phyloP scores from a whole-genome alignment of 2,329 filamentous ascomycete species.

The Nothophoma quercina region DNA sequence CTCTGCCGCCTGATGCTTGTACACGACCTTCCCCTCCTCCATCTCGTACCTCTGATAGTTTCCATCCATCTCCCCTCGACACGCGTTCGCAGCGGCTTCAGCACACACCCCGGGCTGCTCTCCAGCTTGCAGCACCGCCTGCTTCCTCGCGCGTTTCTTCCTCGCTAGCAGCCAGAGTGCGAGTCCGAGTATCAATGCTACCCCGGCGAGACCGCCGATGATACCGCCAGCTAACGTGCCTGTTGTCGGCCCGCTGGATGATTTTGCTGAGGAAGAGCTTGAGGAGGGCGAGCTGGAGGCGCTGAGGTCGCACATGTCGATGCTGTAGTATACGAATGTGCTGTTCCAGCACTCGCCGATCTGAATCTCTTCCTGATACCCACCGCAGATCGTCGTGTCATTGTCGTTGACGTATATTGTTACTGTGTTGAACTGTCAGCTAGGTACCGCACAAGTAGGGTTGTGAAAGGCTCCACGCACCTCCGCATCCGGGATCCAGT shows the following conservation, averaged over 20 bases:
- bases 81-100: background rate
- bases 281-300: background rate
- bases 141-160: background rate
- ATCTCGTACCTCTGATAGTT: conserved; percentile 1
- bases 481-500: conserved; percentile 8
- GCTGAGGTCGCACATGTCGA: conserved; percentile 14
- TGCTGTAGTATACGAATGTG: conserved; percentile 18
- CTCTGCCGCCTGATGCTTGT: background rate
- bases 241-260: background rate
- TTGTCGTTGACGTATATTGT: conserved; percentile 18
- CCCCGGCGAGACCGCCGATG: background rate
- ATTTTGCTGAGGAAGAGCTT: background rate
- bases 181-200: background rate
- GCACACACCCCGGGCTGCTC: background rate
- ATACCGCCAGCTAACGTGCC: background rate
- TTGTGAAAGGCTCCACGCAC: background rate
- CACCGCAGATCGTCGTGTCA: conserved; percentile 3
- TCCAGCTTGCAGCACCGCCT: background rate
- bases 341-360: conserved; percentile 17
- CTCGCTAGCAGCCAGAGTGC: background rate
- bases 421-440: conserved; percentile 1
- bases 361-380: conserved; percentile 8
- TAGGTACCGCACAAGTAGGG: background rate
- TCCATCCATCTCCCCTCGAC: background rate
- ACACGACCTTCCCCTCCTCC: background rate